Evolutionary conservation across 1,284 basidiomycete genomes (phyloP), one percentile per base, ranked within the genome.

Genomic region (Ustilago curta): DNA sequence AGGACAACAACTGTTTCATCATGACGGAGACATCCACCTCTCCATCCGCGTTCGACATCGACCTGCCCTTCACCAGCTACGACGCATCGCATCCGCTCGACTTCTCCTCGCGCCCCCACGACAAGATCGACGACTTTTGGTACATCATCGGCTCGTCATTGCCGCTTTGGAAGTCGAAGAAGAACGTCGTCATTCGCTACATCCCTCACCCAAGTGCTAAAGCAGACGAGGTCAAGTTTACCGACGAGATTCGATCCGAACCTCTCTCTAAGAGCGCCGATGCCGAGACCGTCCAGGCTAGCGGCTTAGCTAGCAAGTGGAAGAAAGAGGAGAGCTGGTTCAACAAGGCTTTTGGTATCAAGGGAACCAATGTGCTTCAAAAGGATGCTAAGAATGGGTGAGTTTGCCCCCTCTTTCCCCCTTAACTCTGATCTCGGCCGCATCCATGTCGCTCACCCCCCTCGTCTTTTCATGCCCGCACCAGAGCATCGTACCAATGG

Each of bases 171-270:
- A 73, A 68, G 45, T 45, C 58, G 27, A 75, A 70, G 45, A 75
- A 75, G 68, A 75, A 70, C 27, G 72, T 75, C 32, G 64, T 70
- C 6, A 75, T 75, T 37, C 68, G 63, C n/a, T 75, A 75, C 62
- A 56, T 64, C 11, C 65, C 66, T 12, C 54, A 66, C 27, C 40
- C 66, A 0, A 27, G 21, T 12, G 55, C 59, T 8, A 25, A 35
- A 3, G 29, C 45, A 0, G 55, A 61, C 12, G 66, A 70, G 42
- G 72, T 75, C 56, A 70, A 61, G 37, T 75, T 75, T 39, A 61
- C 62, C 29, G 73, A 76, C 52, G 66, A 71, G 58, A 76, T 72
- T 31, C 73, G 73, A 9, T 76, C 65, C 42, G 70, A 72, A 7
- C 48, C 64, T 3, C 65, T 62, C 21, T 65, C 61, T 23, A 69